phyloP scores from a whole-genome alignment of 2,329 filamentous ascomycete species.

The Penicillium sp. region DNA sequence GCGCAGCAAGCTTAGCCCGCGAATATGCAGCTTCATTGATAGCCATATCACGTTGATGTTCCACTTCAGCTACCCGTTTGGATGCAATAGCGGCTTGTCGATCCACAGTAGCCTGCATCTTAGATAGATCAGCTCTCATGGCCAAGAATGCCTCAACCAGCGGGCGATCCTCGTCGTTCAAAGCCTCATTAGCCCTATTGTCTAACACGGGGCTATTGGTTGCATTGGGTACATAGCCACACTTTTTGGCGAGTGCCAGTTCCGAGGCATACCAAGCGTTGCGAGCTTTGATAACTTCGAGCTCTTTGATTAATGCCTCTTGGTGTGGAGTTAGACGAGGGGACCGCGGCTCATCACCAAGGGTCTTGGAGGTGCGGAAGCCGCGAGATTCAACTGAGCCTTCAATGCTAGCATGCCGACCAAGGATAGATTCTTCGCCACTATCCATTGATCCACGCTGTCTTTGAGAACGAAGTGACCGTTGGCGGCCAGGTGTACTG shows the following conservation, averaged over 20 bases:
- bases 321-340: constrained; percentile 48
- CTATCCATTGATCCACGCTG: constrained; percentile 69
- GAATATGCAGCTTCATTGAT: constrained; percentile 93
- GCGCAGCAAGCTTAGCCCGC: constrained; percentile 85
- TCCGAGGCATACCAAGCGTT: constrained; percentile 98
- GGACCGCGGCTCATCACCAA: constrained; percentile 46
- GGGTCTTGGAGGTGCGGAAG: constrained; percentile 42
- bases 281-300: constrained; percentile 77
- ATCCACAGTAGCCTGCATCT: constrained; percentile 86
- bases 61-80: constrained; percentile 86
- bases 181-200: constrained; percentile 70
- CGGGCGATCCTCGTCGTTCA: constrained; percentile 88
- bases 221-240: constrained; percentile 75
- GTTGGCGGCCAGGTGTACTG: constrained; percentile 46
- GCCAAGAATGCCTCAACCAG: constrained; percentile 87
- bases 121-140: constrained; percentile 85
- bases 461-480: constrained; percentile 57
- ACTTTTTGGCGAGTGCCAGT: constrained; percentile 83
- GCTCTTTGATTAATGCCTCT: constrained; percentile 74
- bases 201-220: constrained; percentile 73
- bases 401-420: constrained; percentile 41
- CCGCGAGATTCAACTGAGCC: constrained; percentile 39
- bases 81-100: constrained; percentile 82
- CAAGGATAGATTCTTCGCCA: constrained; percentile 57
- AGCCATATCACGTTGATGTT: constrained; percentile 92